A percentile compares a stretch with the other conserved stretches of the same genome.
Evolutionary conservation across 805 yeast species (phyloP).

Genomic region (Grigorovia humatica): DNA sequence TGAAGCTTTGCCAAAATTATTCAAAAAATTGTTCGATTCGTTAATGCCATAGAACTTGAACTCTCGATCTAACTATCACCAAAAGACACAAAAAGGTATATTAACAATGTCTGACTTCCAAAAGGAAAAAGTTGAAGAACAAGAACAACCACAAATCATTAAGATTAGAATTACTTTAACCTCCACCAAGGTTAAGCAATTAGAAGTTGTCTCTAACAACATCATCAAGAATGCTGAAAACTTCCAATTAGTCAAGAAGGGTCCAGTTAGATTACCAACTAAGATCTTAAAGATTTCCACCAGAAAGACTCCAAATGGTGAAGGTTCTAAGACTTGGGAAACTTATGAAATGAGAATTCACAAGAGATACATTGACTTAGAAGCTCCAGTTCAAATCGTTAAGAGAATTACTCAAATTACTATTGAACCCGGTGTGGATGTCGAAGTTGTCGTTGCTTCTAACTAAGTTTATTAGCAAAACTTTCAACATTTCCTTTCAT

Average conservation of each 20-base stretch:
- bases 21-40: neutral
- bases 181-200: conserved; percentile 96
- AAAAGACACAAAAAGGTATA: conserved; percentile 34
- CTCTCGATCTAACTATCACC: conserved; percentile 4
- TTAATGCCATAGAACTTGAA: neutral
- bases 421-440: conserved; percentile 99
- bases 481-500: neutral
- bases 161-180: conserved; percentile 98
- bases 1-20: neutral
- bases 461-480: conserved; percentile 8
- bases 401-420: conserved; percentile 96
- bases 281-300: conserved; percentile 95
- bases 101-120: conserved; percentile 63
- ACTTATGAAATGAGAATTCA: conserved; percentile 99
- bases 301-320: conserved; percentile 99
- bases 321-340: conserved; percentile 99
- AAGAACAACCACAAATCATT: conserved; percentile 73
- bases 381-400: conserved; percentile 89
- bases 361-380: conserved; percentile 98
- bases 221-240: conserved; percentile 80
- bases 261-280: conserved; percentile 99
- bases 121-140: conserved; percentile 80
- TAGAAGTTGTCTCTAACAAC: conserved; percentile 91
- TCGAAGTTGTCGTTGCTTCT: conserved; percentile 76
- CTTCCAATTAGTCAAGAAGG: conserved; percentile 82